A percentile compares a stretch with the other conserved stretches of the same genome.
These are phyloP conservation scores for Rhodotorula sp. DNA, from an alignment of 1,284 basidiomycete genomes.

Conservation along the genomic window DNA sequence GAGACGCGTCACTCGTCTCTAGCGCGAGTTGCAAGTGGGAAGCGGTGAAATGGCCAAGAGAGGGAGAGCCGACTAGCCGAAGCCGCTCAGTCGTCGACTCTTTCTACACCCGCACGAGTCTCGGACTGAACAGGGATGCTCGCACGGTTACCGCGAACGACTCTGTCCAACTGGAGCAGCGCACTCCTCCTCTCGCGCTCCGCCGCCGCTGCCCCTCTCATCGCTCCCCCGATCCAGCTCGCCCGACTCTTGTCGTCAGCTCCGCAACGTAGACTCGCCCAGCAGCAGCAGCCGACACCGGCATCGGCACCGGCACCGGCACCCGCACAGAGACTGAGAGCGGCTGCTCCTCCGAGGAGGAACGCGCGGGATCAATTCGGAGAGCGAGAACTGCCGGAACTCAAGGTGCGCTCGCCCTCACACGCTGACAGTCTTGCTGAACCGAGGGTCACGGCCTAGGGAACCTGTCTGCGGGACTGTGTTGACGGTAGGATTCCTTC, in stretches of 20 bases:
- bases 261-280: background rate
- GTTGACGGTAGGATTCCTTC: too few relatives aligned
- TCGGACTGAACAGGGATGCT: background rate
- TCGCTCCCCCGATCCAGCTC: background rate
- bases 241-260: background rate
- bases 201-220: background rate
- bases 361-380: background rate
- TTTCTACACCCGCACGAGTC: background rate
- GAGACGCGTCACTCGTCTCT: too few relatives aligned
- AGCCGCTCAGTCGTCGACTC: too few relatives aligned
- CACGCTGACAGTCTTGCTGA: background rate
- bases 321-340: background rate
- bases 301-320: too few relatives aligned
- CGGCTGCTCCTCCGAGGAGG: background rate
- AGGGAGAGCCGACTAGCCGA: too few relatives aligned
- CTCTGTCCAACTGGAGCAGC: background rate
- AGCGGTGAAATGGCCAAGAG: too few relatives aligned
- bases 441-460: too few relatives aligned
- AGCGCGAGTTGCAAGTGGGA: too few relatives aligned
- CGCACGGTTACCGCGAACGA: background rate
- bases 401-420: slow-evolving; percentile 9
- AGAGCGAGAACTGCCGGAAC: slow-evolving; percentile 17
- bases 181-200: background rate
- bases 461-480: too few relatives aligned
- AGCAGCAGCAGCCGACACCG: too few relatives aligned